A percentile compares a stretch with the other conserved stretches of the same genome.
phyloP scores from a whole-genome alignment of 371 early-diverging fungal species.

The Mortierella sp. region DNA sequence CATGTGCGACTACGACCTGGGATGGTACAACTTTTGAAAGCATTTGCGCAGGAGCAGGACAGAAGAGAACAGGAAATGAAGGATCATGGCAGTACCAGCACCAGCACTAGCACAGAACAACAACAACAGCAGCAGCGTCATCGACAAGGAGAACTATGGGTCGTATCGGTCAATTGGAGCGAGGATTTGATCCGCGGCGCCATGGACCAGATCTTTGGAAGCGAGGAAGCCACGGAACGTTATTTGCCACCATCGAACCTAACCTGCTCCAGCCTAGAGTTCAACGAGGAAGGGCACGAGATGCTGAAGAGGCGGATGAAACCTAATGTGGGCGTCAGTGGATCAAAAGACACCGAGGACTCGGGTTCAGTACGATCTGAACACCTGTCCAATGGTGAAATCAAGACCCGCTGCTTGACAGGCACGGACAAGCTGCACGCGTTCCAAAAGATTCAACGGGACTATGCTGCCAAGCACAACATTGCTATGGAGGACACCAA shows the following conservation, averaged over 20 bases:
- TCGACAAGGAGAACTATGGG: conserved; percentile 29
- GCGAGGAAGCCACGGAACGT: conserved; percentile 30
- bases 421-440: conserved; percentile 50
- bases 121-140: not conserved
- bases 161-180: conserved; percentile 51
- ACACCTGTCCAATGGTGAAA: conserved; percentile 30
- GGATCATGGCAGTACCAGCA: too few species aligned
- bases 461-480: conserved; percentile 26
- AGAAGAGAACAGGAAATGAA: conserved; percentile 2
- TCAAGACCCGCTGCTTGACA: conserved; percentile 30
- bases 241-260: conserved; percentile 35
- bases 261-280: conserved; percentile 43
- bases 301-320: conserved; percentile 18
- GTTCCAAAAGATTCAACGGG: conserved; percentile 31
- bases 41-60: conserved; percentile 34
- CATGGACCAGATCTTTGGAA: conserved; percentile 50
- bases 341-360: not conserved
- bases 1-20: conserved; percentile 36
- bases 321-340: not conserved
- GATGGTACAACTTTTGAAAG: conserved; percentile 25
- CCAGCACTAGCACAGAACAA: not conserved
- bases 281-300: conserved; percentile 32
- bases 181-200: conserved; percentile 50
- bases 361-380: not conserved
- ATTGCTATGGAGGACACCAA: conserved; percentile 25